Evolutionary conservation across 345 rosid species (phyloP).

Genomic region (Melaleuca quinquenervia): DNA sequence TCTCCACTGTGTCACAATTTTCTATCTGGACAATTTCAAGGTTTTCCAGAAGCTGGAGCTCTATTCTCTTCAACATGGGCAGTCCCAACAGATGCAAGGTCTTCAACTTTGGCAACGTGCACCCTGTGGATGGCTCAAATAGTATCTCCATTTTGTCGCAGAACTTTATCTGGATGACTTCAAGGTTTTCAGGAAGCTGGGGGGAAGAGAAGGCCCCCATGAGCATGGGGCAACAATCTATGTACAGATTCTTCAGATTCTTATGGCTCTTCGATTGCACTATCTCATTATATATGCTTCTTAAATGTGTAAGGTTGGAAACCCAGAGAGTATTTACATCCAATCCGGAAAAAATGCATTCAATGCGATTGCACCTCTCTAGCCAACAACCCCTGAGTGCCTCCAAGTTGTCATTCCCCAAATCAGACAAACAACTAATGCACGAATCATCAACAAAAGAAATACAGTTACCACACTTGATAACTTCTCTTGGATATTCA

Average conservation of each 20-base stretch:
- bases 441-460: constrained; percentile 13
- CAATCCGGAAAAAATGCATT: constrained; percentile 10
- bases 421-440: constrained; percentile 14
- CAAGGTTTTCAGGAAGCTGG: constrained; percentile 18
- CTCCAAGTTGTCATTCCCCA: constrained; percentile 3
- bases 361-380: constrained; percentile 11
- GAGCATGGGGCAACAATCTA: constrained; percentile 42
- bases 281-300: constrained; percentile 8
- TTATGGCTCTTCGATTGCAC: background rate
- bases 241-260: constrained; percentile 24
- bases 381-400: constrained; percentile 24
- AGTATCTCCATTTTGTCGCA: constrained; percentile 34
- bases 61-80: constrained; percentile 14
- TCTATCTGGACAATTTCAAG: background rate
- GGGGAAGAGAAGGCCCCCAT: constrained; percentile 8
- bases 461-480: constrained; percentile 9
- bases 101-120: constrained; percentile 4
- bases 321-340: constrained; percentile 16
- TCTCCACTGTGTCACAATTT: background rate
- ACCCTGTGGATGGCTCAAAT: background rate
- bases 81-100: constrained; percentile 22
- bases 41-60: background rate
- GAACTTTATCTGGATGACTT: constrained; percentile 19
- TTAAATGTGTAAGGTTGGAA: constrained; percentile 23
- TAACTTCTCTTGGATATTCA: background rate